Conservation (phyloP, 139 green algal species). For the Trebouxia sp. region DNA sequence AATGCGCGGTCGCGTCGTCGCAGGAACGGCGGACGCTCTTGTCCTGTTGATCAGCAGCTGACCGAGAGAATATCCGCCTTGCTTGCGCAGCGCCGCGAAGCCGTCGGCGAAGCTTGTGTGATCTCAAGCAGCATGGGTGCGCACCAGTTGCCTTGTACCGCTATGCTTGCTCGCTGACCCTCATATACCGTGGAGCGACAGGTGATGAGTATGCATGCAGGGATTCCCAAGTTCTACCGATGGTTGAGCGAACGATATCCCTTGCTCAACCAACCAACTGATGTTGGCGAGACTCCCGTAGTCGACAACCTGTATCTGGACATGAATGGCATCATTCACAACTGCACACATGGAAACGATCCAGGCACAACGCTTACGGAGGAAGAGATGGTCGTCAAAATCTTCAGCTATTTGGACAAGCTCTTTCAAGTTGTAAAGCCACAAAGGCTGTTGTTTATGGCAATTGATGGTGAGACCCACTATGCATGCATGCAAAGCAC, state of each 20-base stretch:
- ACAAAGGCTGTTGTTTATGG: slow-evolving; percentile 89
- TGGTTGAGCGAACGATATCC: slow-evolving; percentile 95
- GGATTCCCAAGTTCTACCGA: slow-evolving; percentile 96
- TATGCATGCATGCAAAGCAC: neutral
- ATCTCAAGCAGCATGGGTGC: too few relatives aligned
- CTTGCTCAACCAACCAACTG: slow-evolving; percentile 85
- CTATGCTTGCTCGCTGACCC: too few relatives aligned
- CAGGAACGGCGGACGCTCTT: too few relatives aligned
- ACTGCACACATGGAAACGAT: slow-evolving; percentile 92
- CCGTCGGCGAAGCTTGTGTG: neutral
- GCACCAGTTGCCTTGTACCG: neutral
- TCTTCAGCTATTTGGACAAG: slow-evolving; percentile 92
- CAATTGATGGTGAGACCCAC: slow-evolving; percentile 80
- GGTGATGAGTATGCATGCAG: slow-evolving; percentile 49
- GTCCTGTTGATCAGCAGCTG: too few relatives aligned
- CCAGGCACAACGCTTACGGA: slow-evolving; percentile 74
- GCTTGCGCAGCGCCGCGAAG: neutral
- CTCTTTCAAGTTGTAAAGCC: slow-evolving; percentile 89
- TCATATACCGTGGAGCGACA: neutral
- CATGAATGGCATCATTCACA: slow-evolving; percentile 98
- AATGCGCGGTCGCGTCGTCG: too few relatives aligned
- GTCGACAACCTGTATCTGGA: slow-evolving; percentile 95
- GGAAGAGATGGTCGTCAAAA: slow-evolving; percentile 88
- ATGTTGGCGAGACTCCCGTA: slow-evolving; percentile 54
- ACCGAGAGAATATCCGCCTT: too few relatives aligned